phyloP scores from a whole-genome alignment of 2,329 filamentous ascomycete species.

The Fusarium sp. region DNA sequence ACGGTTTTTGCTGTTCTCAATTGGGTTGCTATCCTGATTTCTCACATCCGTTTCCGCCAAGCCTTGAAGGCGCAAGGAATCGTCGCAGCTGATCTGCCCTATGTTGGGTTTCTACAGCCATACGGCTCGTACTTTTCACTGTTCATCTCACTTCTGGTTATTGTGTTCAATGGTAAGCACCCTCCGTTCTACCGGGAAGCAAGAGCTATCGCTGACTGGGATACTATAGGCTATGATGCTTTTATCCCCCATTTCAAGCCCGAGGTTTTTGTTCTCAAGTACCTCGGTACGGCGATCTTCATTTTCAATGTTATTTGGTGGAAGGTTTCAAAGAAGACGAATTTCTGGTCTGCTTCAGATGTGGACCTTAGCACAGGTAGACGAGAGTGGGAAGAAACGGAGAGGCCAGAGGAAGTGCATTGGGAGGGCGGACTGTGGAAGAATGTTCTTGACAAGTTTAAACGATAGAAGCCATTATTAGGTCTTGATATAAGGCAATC shows the following conservation, averaged over 20 bases:
- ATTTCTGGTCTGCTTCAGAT: conserved; percentile 59
- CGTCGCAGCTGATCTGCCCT: conserved; percentile 48
- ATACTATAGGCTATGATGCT: neutral
- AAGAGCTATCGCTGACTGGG: no score
- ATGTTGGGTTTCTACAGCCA: conserved; percentile 51
- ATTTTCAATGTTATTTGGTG: conserved; percentile 71
- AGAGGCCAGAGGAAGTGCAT: neutral
- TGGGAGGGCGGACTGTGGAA: no score
- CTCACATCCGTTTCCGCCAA: conserved; percentile 51
- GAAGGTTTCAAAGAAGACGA: conserved; percentile 67
- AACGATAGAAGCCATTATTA: no score
- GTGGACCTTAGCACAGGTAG: conserved; percentile 67
- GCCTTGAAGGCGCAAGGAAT: conserved; percentile 52
- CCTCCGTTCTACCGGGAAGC: neutral
- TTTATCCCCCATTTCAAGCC: conserved; percentile 67
- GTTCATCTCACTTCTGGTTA: conserved; percentile 52
- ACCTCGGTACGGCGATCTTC: conserved; percentile 51
- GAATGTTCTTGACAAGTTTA: no score
- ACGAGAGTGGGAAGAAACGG: conserved; percentile 27
- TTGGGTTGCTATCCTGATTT: conserved; percentile 54
- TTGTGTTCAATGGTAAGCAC: conserved; percentile 61
- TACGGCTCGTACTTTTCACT: conserved; percentile 52
- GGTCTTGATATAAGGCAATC: no score
- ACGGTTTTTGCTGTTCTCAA: conserved; percentile 56
- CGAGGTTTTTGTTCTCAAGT: conserved; percentile 70